Evolutionary conservation across 768 basidiomycete species (phyloP).

Genomic region (Leccinum uliginosum): DNA sequence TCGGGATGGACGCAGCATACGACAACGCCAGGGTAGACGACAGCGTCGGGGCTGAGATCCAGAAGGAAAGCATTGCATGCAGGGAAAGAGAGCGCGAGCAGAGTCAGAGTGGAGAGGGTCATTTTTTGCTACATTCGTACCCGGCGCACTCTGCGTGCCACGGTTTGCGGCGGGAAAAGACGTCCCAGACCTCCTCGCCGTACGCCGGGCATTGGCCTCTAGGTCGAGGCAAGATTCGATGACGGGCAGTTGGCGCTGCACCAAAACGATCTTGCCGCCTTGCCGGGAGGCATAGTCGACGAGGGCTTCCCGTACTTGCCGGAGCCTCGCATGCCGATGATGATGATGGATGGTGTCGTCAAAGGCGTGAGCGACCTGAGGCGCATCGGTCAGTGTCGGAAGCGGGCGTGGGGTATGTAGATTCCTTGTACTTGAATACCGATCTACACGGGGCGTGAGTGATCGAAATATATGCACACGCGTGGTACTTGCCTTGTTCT

Average conservation of each 20-base stretch:
- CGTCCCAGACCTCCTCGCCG: slow-evolving; percentile 79
- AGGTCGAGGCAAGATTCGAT: slow-evolving; percentile 75
- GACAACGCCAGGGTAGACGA: slow-evolving; percentile 9
- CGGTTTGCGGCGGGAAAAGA: slow-evolving; percentile 76
- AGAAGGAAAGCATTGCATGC: not conserved
- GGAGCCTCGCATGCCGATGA: slow-evolving; percentile 97
- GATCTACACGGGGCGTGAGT: slow-evolving; percentile 48
- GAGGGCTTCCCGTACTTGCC: slow-evolving; percentile 69
- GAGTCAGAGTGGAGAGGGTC: not conserved
- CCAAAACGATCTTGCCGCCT: slow-evolving; percentile 67
- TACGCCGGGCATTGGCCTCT: slow-evolving; percentile 82
- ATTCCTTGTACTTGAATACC: slow-evolving; percentile 85
- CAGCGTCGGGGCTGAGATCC: slow-evolving; percentile 7
- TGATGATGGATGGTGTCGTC: slow-evolving; percentile 56
- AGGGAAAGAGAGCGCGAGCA: not conserved
- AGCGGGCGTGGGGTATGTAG: slow-evolving; percentile 47
- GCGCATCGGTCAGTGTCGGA: slow-evolving; percentile 42
- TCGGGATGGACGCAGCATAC: slow-evolving; percentile 11
- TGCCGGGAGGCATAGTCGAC: slow-evolving; percentile 51
- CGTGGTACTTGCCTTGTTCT: slow-evolving; percentile 71
- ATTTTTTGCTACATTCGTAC: slow-evolving; percentile 83
- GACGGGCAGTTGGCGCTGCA: slow-evolving; percentile 51
- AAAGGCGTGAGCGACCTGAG: slow-evolving; percentile 24
- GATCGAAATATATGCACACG: not conserved
- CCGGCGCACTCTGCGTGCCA: slow-evolving; percentile 83